A percentile compares a stretch with the other conserved stretches of the same genome.
Evolutionary conservation across 371 early-diverging fungal genomes (phyloP).

Genomic region (Circinella umbellata): DNA sequence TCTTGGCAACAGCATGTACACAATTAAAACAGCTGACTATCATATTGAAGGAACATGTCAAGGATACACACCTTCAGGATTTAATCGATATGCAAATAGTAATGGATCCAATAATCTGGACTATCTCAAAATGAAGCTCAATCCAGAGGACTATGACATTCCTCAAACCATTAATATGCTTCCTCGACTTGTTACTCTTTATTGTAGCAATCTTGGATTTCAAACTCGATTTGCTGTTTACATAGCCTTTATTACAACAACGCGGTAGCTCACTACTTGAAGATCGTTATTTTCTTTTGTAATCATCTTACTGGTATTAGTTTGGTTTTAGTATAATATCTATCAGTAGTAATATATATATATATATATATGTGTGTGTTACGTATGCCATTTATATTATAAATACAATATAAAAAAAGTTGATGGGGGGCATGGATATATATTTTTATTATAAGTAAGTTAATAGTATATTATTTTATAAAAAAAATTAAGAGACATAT

Average conservation of each 20-base stretch:
- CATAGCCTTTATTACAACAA: neutral
- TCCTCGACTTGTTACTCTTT: neutral
- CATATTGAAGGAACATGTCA: neutral
- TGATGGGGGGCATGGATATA: neutral
- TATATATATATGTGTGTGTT: no score
- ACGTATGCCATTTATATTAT: no score
- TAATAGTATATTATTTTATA: no score
- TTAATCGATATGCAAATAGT: neutral
- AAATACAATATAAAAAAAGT: neutral
- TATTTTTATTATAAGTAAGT: neutral
- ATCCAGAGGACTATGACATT: neutral
- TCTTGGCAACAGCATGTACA: neutral
- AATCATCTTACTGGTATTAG: neutral
- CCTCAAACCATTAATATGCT: neutral
- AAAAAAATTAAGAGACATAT: no score
- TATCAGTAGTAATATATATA: no score
- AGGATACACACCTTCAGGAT: neutral
- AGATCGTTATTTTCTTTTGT: neutral
- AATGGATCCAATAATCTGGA: neutral
- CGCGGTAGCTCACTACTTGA: neutral
- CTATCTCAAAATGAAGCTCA: neutral
- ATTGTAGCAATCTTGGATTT: neutral
- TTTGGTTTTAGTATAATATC: no score
- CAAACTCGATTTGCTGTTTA: constrained; percentile 1
- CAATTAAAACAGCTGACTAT: neutral